phyloP scores from a whole-genome alignment of 1,284 basidiomycete genomes.

The Earliella scabrosa region DNA sequence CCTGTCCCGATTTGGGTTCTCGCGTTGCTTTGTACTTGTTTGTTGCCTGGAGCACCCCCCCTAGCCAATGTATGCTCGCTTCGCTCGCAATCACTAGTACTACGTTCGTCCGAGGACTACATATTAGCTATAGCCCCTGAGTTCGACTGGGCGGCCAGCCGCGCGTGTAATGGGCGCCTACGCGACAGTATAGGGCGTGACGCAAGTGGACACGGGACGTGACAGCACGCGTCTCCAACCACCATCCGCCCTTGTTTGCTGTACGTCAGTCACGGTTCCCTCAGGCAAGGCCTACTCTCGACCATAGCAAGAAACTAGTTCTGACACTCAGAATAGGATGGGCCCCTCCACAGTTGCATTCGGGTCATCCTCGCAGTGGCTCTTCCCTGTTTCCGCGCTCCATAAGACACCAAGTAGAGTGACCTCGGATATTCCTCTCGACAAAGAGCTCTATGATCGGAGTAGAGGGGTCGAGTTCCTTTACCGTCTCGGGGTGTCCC shows the following conservation, averaged over 20 bases:
- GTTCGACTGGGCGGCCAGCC: too few species aligned
- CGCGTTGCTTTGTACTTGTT: too few species aligned
- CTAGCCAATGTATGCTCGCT: too few species aligned
- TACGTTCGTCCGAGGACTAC: too few species aligned
- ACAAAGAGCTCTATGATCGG: slow-evolving; percentile 75
- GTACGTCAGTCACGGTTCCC: too few species aligned
- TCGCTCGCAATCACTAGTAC: too few species aligned
- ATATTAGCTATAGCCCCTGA: too few species aligned
- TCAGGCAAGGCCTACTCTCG: too few species aligned
- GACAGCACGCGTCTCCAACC: slow-evolving; percentile 15
- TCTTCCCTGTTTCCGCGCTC: slow-evolving; percentile 66
- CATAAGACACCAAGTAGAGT: slow-evolving; percentile 55
- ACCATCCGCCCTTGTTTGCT: too few species aligned
- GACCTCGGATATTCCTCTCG: slow-evolving; percentile 55
- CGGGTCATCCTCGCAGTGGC: slow-evolving; percentile 57
- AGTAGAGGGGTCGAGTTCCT: slow-evolving; percentile 81
- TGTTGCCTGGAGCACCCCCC: too few species aligned
- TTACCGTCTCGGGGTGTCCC: slow-evolving; percentile 75
- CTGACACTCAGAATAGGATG: slow-evolving; percentile 4
- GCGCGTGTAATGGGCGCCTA: not conserved
- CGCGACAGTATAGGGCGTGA: slow-evolving; percentile 3
- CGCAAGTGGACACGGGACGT: not conserved
- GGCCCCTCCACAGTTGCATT: slow-evolving; percentile 17
- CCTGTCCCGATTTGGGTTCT: too few species aligned
- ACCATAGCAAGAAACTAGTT: too few species aligned